Evolutionary conservation across 345 rosid genomes (phyloP), one percentile per base, ranked within the genome.

Genomic region (Lumnitzera littorea): DNA sequence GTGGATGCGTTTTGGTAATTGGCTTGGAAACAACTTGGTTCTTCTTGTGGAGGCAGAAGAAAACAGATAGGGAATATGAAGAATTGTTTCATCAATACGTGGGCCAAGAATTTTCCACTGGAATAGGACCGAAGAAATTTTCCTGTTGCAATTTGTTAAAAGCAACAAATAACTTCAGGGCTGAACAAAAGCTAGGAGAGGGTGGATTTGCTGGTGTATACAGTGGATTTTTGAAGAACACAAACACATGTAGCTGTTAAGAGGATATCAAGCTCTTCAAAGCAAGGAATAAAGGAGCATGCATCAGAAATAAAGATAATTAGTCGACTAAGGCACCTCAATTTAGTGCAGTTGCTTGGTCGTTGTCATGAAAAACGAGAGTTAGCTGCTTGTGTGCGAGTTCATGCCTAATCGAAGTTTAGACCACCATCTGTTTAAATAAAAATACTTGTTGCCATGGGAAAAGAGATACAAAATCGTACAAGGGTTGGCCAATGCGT

Each of bases 321-420:
- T 14, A 58, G 66, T 48, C 62, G 74, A 17, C 58, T 82, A 58
- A 71, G 78, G 57, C 86, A 82, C 67, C 77, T 71, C 70, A 82
- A 82, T 57, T 57, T 78, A 56, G 74, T 76, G 23, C 76, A 72
- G 20, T 67, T 78, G 0, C 62, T 66, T 4, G 86, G 86, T 3
- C 78, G 80, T 83, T 82, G 86, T 50, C 73, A 67, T n/a, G 76
- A 78, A 60, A 76, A 72, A 20, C 20, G 20, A 20, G 20, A 20
- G 20, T 20, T 20, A 20, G 20, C 20, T 20, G 20, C 20, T 20
- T 20, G 20, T 20, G 20, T 20, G 74, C 17, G 80, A 80, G 68
- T 76, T 62, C 15, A 65, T 79, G 76, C 76, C 78, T 0, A 57
- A 79, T 27, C 72, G 76, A 5, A 76, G 82, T 65, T 63, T 80